Evolutionary conservation across 306 rosid species (phyloP).

Genomic region (Purshia tridentata): DNA sequence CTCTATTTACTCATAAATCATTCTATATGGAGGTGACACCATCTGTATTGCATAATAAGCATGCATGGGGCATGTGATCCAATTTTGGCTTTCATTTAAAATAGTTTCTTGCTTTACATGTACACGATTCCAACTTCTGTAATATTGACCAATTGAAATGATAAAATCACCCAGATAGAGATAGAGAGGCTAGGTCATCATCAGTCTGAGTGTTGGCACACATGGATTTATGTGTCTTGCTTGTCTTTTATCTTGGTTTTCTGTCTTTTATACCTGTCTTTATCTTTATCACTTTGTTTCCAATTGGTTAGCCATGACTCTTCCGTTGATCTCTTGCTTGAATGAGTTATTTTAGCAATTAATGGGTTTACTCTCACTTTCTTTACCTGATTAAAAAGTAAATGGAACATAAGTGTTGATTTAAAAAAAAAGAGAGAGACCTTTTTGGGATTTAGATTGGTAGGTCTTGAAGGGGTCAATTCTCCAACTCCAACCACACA

Average conservation of each 20-base stretch:
- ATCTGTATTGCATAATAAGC: not conserved
- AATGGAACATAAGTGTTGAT: not conserved
- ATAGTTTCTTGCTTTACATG: not conserved
- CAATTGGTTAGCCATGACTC: not conserved
- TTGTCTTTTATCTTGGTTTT: too few relatives aligned
- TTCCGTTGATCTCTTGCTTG: not conserved
- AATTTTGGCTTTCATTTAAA: not conserved
- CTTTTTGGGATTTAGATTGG: too few relatives aligned
- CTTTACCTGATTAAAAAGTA: not conserved
- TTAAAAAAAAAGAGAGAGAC: too few relatives aligned
- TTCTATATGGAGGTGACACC: not conserved
- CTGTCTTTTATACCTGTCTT: not conserved
- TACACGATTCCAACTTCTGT: not conserved
- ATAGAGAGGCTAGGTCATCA: conserved; percentile 3
- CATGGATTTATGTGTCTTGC: not conserved
- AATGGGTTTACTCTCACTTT: not conserved
- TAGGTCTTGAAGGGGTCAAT: too few relatives aligned
- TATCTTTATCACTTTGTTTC: conserved; percentile 5
- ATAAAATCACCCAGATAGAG: not conserved
- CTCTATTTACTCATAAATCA: not conserved
- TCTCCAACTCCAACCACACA: too few relatives aligned
- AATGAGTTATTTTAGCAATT: not conserved
- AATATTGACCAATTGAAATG: not conserved
- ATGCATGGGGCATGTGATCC: not conserved
- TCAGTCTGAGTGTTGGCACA: not conserved